phyloP scores from a whole-genome alignment of 441 rosid genomes.

The Heliophila coronopifolia region DNA sequence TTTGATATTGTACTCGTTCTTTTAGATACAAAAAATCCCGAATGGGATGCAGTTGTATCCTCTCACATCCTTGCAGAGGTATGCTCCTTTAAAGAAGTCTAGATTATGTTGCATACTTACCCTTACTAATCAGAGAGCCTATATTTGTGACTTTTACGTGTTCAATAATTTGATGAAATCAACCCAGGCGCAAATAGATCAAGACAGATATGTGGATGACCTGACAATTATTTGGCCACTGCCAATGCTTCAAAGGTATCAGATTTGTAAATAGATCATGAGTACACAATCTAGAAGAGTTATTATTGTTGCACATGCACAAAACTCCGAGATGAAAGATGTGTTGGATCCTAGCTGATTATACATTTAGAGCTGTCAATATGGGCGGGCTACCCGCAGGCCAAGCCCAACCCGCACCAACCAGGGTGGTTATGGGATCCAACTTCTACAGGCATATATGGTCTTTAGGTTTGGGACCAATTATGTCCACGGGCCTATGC shows the following conservation, averaged over 20 bases:
- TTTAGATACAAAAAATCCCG: slow-evolving; percentile 93
- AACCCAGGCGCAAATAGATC: slow-evolving; percentile 46
- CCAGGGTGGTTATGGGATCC: no score
- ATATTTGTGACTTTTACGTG: neutral
- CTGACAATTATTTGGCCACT: slow-evolving; percentile 64
- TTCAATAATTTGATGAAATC: slow-evolving; percentile 24
- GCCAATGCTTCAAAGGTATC: slow-evolving; percentile 73
- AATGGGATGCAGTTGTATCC: slow-evolving; percentile 96
- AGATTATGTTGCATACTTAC: neutral
- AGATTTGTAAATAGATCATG: neutral
- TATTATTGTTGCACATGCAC: neutral
- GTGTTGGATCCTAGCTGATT: neutral
- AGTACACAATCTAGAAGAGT: neutral
- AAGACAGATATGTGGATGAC: slow-evolving; percentile 42
- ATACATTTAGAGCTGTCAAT: no score
- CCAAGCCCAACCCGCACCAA: no score
- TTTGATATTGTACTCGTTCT: slow-evolving; percentile 93
- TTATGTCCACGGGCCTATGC: no score
- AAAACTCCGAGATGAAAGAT: neutral
- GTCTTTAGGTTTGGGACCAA: no score
- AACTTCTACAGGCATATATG: no score
- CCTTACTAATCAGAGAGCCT: neutral
- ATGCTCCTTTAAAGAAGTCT: slow-evolving; percentile 9
- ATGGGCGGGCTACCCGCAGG: no score
- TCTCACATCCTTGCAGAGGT: slow-evolving; percentile 96